A percentile compares a stretch with the other conserved stretches of the same genome.
phyloP scores from a whole-genome alignment of 2,329 filamentous ascomycete genomes.

The Gnomoniopsis smithogilvyi region DNA sequence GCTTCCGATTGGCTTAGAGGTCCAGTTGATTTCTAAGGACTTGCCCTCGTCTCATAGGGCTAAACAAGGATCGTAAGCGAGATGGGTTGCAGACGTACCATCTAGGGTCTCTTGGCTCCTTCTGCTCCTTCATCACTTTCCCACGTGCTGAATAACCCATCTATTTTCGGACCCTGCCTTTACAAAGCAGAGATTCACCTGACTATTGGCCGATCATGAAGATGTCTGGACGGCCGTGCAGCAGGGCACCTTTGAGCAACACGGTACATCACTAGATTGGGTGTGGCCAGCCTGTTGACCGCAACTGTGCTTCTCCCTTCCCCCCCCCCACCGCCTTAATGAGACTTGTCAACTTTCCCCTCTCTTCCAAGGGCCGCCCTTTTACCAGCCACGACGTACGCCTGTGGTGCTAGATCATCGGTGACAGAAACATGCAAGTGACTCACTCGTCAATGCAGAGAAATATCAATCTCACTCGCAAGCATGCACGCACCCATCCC shows the following conservation, averaged over 20 bases:
- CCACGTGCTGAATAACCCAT: slow-evolving; percentile 17
- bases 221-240: not conserved
- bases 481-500: slow-evolving; percentile 4
- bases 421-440: slow-evolving; percentile 7
- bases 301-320: too few relatives aligned
- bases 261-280: too few relatives aligned
- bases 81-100: too few relatives aligned
- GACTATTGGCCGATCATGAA: slow-evolving; percentile 6
- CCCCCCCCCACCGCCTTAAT: too few relatives aligned
- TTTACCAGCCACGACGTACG: not conserved
- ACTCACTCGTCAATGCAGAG: not conserved
- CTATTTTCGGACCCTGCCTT: slow-evolving; percentile 15
- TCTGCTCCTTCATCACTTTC: too few relatives aligned
- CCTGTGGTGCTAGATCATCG: slow-evolving; percentile 8
- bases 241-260: not conserved
- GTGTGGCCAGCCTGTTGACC: too few relatives aligned
- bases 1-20: too few relatives aligned
- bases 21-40: too few relatives aligned
- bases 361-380: slow-evolving; percentile 8
- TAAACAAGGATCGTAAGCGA: too few relatives aligned
- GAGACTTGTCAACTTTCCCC: too few relatives aligned
- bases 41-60: too few relatives aligned
- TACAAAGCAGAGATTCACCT: slow-evolving; percentile 9
- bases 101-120: too few relatives aligned
- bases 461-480: not conserved